Evolutionary conservation across 2,329 filamentous ascomycete genomes (phyloP), one percentile per base, ranked within the genome.

Genomic region (Microcyclospora pomicola): DNA sequence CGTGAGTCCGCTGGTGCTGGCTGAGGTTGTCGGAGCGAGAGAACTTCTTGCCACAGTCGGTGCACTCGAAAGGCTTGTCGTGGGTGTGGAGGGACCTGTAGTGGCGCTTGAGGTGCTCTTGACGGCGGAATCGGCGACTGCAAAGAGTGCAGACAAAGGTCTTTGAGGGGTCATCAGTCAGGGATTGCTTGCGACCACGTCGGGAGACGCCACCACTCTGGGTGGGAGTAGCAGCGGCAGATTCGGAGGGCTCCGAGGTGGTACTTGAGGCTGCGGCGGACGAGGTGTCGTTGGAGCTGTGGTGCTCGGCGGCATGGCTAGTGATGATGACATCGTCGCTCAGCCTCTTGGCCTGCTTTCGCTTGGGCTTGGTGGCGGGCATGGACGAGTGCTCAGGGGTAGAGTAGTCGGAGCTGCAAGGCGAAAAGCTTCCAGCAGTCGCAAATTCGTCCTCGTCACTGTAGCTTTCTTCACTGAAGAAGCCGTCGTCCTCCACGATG

Each of bases 41-140:
- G 68, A 96, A 98, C 71, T 93, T 95, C 80, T 98, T 98, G 53
- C 91, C 88, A 56, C 91, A 98, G 67, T 98, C 88, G 49, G 78
- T 75, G 71, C 91, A 98, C 67, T 93, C 85, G 55, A 96, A 98
- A 5, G 91, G 91, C 77, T 96, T 98, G 60, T 96, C 91, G 58
- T 93, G 81, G 1, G 91, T 98, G 71, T 98, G 91, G 34, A 98
- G 84, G 41, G 91, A 96, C 51, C 91, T 80, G 71, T 94, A 94
- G 70, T 98, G 91, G 46, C 91, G 83, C 77, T 98, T 98, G 43
- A 98, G 76, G 58, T 98, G 91, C 64, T 98, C 91, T 65, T 98
- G 91, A 45, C 91, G 84, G 45, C 91, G 82, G 80, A 98, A 98
- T 44, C 91, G 84, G 48, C 91, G 86, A 55, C 85, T 88, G 78